These are phyloP conservation scores for Cajanus cajan DNA, from an alignment of 306 rosid species.

Conservation along the genomic window DNA sequence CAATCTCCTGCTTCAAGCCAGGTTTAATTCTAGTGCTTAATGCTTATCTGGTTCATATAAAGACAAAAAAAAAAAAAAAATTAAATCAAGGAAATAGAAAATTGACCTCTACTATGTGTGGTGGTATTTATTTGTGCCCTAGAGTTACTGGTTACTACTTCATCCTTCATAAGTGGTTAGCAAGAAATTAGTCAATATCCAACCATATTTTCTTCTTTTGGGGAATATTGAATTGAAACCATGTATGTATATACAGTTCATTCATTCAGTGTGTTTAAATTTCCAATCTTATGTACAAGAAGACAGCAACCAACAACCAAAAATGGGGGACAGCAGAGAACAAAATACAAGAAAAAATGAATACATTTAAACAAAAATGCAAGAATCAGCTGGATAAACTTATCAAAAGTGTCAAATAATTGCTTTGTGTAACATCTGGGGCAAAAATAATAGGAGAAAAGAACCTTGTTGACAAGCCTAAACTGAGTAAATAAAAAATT, in stretches of 20 bases:
- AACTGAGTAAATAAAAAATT: neutral
- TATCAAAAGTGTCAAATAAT: slow-evolving; percentile 10
- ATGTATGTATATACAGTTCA: neutral
- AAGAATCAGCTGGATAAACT: slow-evolving; percentile 6
- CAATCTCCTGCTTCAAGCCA: slow-evolving; percentile 71
- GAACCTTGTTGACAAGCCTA: slow-evolving; percentile 17
- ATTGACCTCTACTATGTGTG: neutral
- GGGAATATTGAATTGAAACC: slow-evolving; percentile 2
- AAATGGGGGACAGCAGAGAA: neutral
- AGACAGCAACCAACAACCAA: neutral
- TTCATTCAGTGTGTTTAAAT: slow-evolving; percentile 10
- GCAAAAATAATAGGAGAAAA: neutral
- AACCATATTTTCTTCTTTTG: neutral
- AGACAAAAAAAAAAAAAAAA: neutral
- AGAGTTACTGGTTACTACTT: neutral
- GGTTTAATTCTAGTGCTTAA: slow-evolving; percentile 69
- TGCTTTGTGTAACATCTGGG: slow-evolving; percentile 15
- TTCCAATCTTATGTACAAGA: slow-evolving; percentile 2
- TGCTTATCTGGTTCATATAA: slow-evolving; percentile 41
- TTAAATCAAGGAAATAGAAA: neutral
- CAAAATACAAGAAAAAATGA: neutral
- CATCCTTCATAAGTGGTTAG: neutral
- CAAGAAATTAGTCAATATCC: neutral
- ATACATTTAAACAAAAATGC: slow-evolving; percentile 5
- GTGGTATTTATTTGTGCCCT: neutral